Evolutionary conservation across 345 rosid species (phyloP).

Genomic region (Eucalyptus marginata): DNA sequence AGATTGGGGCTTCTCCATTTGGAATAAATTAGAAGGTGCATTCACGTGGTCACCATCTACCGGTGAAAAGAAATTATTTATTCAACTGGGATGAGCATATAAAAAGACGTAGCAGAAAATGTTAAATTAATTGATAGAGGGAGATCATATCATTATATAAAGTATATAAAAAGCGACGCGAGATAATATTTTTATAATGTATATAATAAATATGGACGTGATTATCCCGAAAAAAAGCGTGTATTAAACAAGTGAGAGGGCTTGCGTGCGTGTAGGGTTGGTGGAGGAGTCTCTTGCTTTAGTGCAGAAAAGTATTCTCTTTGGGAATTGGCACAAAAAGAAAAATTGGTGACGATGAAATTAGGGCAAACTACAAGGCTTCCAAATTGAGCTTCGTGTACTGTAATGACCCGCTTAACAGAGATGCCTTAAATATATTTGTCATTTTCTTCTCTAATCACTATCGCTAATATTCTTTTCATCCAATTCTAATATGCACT

Average conservation of each 20-base stretch:
- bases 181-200: neutral
- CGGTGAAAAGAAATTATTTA: neutral
- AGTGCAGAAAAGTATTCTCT: neutral
- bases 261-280: no score
- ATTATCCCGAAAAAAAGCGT: neutral
- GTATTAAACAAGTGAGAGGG: no score
- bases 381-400: neutral
- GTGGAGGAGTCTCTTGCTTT: neutral
- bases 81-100: no score
- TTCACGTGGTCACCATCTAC: neutral
- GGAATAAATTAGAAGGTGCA: neutral
- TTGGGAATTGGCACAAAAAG: neutral
- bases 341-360: neutral
- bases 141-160: neutral
- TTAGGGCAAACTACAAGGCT: neutral
- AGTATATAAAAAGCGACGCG: rapidly evolving
- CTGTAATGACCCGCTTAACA: neutral
- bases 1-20: neutral
- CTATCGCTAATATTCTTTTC: neutral
- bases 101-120: rapidly evolving
- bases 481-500: neutral
- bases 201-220: neutral
- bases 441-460: neutral
- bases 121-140: neutral
- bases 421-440: neutral